These are phyloP conservation scores for Cystofilobasidium macerans DNA, from an alignment of 768 basidiomycete species.

Conservation along the genomic window DNA sequence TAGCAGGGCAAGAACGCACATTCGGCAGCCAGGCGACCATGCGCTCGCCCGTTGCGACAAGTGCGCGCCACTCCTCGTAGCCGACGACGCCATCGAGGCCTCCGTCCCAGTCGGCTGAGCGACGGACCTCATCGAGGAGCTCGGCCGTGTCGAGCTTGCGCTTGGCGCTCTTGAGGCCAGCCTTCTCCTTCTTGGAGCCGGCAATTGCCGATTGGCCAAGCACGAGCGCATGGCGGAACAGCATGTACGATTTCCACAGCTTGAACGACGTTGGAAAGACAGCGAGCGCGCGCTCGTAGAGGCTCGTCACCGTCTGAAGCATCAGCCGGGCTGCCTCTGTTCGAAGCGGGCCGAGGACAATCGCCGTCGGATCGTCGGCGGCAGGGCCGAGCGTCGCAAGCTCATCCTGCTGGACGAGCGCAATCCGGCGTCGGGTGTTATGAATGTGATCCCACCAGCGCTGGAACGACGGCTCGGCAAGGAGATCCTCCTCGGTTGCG, in stretches of 20 bases:
- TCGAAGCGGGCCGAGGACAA: constrained; percentile 66
- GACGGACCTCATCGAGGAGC: constrained; percentile 41
- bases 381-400: constrained; percentile 47
- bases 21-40: constrained; percentile 89
- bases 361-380: constrained; percentile 37
- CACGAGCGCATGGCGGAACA: constrained; percentile 71
- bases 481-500: constrained; percentile 82
- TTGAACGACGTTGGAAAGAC: constrained; percentile 87
- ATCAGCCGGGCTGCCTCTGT: constrained; percentile 60
- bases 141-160: constrained; percentile 16
- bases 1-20: constrained; percentile 44
- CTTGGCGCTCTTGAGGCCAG: constrained; percentile 50
- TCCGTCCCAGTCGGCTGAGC: constrained; percentile 63
- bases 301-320: constrained; percentile 71
- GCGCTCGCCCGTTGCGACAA: constrained; percentile 80
- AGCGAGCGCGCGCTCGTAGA: constrained; percentile 84
- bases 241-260: constrained; percentile 87
- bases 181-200: constrained; percentile 78
- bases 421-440: constrained; percentile 56
- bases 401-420: constrained; percentile 36
- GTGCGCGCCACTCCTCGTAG: constrained; percentile 86
- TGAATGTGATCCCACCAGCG: constrained; percentile 87
- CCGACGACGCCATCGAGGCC: constrained; percentile 82
- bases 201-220: constrained; percentile 46
- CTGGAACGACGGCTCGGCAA: constrained; percentile 84